These are phyloP conservation scores for Talinum fruticosum DNA, from an alignment of 148 eudicot genomes.

Conservation along the genomic window DNA sequence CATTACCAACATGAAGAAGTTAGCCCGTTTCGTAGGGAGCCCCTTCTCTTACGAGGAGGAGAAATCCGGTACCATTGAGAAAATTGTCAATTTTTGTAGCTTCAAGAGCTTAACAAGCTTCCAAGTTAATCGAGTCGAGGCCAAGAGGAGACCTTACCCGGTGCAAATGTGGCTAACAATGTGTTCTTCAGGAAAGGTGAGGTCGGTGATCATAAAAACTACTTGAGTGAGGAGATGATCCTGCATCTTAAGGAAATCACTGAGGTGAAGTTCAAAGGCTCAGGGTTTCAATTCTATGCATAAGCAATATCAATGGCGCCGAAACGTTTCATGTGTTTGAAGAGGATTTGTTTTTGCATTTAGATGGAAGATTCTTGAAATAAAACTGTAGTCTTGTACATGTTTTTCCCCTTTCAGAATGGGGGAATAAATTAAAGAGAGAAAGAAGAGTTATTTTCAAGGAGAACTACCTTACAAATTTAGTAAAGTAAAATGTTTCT, in stretches of 20 bases:
- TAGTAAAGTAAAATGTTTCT: too few relatives aligned
- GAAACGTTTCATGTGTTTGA: too few relatives aligned
- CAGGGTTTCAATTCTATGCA: background rate
- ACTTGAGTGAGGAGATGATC: constrained; percentile 7
- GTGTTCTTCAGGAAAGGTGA: constrained; percentile 9
- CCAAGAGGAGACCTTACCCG: background rate
- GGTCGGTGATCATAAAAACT: constrained; percentile 19
- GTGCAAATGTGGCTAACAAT: background rate
- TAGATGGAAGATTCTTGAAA: too few relatives aligned
- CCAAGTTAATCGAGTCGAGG: background rate
- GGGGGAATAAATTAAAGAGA: too few relatives aligned
- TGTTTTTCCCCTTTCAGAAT: too few relatives aligned
- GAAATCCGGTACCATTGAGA: background rate
- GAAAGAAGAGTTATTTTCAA: too few relatives aligned
- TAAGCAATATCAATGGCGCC: too few relatives aligned
- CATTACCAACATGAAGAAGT: background rate
- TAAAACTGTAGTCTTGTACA: too few relatives aligned
- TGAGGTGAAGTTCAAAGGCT: too few relatives aligned
- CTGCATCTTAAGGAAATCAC: background rate
- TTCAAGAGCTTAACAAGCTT: constrained; percentile 9
- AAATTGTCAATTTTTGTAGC: constrained; percentile 14
- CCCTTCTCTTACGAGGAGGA: constrained; percentile 6
- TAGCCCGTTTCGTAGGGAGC: background rate
- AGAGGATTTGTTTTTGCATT: too few relatives aligned
- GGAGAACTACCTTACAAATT: too few relatives aligned